Percentiles rank a stretch among this genome's conserved stretches.
These are phyloP conservation scores for Bacterosira constricta DNA, from an alignment of 108 stramenopile species.

Conservation along the genomic window DNA sequence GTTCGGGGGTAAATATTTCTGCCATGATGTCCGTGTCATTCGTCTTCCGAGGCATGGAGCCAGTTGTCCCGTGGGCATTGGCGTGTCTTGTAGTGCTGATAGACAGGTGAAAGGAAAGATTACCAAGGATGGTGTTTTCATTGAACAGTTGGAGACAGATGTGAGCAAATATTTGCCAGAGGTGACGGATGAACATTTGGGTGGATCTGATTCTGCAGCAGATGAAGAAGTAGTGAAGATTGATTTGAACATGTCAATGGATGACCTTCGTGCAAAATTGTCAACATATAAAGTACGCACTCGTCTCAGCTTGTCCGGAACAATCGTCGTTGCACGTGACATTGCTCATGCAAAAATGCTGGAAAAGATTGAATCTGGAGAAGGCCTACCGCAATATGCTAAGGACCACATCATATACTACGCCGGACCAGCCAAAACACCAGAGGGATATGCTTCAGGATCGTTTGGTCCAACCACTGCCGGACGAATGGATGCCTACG, in stretches of 20 bases:
- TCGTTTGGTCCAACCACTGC: conserved; percentile 97
- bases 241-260: conserved; percentile 91
- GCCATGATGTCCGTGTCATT: conserved; percentile 95
- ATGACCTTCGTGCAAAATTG: conserved; percentile 78
- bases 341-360: conserved; percentile 97
- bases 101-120: conserved; percentile 95
- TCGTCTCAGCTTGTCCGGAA: conserved; percentile 88
- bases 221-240: conserved; percentile 87
- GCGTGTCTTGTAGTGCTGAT: conserved; percentile 96
- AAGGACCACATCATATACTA: conserved; percentile 97
- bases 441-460: conserved; percentile 94
- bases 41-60: conserved; percentile 96
- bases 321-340: conserved; percentile 95
- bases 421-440: conserved; percentile 97
- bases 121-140: conserved; percentile 93
- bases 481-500: conserved; percentile 98
- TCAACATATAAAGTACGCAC: conserved; percentile 87
- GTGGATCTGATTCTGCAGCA: conserved; percentile 24
- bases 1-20: conserved; percentile 98
- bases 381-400: conserved; percentile 95
- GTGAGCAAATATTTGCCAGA: conserved; percentile 94
- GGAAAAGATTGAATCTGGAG: conserved; percentile 87
- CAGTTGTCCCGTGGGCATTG: conserved; percentile 95
- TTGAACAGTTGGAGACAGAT: conserved; percentile 92
- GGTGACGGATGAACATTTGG: conserved; percentile 66